These are phyloP conservation scores for Chlamydomonas reinhardtii DNA, from an alignment of 163 green algal species.

Conservation along the genomic window DNA sequence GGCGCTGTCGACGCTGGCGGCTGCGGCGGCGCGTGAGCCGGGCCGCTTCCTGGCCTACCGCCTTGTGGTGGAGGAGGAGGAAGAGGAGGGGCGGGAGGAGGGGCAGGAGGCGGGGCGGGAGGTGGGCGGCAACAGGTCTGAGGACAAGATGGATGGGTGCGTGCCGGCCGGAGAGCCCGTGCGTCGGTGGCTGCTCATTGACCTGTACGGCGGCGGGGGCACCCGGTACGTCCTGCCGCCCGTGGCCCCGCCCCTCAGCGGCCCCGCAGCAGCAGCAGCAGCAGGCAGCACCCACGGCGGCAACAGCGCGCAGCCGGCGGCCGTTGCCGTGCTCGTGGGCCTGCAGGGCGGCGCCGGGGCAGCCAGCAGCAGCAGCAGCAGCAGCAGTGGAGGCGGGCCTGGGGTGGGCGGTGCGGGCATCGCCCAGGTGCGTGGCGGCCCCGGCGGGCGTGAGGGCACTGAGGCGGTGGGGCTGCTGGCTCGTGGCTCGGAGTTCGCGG, in stretches of 20 bases:
- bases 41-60: constrained; percentile 24
- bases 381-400: background rate
- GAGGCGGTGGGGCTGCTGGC: background rate
- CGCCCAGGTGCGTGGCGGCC: no score
- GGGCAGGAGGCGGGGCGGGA: background rate
- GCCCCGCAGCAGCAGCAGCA: no score
- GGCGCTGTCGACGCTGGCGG: constrained; percentile 16
- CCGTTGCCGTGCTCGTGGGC: constrained; percentile 28
- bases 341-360: constrained; percentile 18
- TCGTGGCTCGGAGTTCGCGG: constrained; percentile 9
- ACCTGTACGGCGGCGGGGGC: background rate
- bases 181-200: constrained; percentile 26
- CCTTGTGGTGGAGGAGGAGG: background rate
- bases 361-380: background rate
- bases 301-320: no score
- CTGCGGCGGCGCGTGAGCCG: background rate
- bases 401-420: no score
- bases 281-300: no score
- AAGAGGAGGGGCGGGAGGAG: background rate
- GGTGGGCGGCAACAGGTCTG: background rate
- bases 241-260: background rate
- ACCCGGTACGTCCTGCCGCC: constrained; percentile 31
- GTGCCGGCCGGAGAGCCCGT: background rate
- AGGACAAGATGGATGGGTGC: background rate
- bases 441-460: no score